A percentile compares a stretch with the other conserved stretches of the same genome.
Conservation (phyloP, 2,329 filamentous ascomycete species). For the Cladosporium sp. region DNA sequence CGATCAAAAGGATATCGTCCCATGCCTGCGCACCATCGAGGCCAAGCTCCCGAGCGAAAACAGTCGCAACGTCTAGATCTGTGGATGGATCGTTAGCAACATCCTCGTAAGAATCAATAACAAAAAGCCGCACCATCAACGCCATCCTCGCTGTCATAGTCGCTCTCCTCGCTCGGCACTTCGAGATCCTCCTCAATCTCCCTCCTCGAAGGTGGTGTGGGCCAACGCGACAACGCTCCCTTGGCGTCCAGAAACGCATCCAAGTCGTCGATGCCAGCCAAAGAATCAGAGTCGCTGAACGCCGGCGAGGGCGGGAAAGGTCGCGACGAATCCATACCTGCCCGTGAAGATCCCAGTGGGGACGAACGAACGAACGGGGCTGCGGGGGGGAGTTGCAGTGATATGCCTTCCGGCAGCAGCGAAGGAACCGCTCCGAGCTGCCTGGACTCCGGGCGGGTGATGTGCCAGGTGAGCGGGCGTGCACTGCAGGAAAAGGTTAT, state of each 20-base stretch:
- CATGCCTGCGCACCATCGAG: slow-evolving; percentile 8
- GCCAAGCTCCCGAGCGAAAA: slow-evolving; percentile 16
- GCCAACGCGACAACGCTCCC: slow-evolving; percentile 25
- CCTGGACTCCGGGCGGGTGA: too few species aligned
- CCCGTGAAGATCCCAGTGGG: slow-evolving; percentile 9
- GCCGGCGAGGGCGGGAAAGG: slow-evolving; percentile 23
- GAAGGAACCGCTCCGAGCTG: too few species aligned
- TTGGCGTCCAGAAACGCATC: slow-evolving; percentile 27
- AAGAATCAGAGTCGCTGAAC: slow-evolving; percentile 26
- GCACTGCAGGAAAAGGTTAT: not conserved
- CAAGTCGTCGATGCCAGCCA: slow-evolving; percentile 27
- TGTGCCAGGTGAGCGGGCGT: not conserved
- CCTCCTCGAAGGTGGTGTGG: slow-evolving; percentile 24
- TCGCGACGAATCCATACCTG: slow-evolving; percentile 8
- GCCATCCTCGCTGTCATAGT: slow-evolving; percentile 15
- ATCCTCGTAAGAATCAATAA: not conserved
- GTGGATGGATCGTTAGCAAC: not conserved
- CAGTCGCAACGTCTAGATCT: slow-evolving; percentile 17
- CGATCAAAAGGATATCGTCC: slow-evolving; percentile 16
- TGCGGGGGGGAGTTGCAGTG: too few species aligned
- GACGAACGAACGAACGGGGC: not conserved
- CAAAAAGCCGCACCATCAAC: slow-evolving; percentile 7
- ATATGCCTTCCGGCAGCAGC: too few species aligned
- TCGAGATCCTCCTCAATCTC: slow-evolving; percentile 16
- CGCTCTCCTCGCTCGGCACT: slow-evolving; percentile 15